phyloP scores from a whole-genome alignment of 129 eudicot species.

The Silybum marianum region DNA sequence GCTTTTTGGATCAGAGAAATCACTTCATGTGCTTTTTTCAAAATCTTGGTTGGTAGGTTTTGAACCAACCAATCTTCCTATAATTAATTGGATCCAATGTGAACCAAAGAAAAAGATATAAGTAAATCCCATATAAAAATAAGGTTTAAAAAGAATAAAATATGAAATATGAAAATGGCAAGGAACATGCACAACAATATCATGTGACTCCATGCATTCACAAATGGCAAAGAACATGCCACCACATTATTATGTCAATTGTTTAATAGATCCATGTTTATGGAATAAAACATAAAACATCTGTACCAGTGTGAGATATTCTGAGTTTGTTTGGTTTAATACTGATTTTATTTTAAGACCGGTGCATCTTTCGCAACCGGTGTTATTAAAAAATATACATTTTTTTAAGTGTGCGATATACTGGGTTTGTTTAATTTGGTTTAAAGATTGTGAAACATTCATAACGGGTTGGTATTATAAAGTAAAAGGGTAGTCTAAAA shows the following conservation, averaged over 20 bases:
- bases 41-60: slow-evolving; percentile 34
- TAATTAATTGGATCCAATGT: slow-evolving; percentile 23
- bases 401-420: no score
- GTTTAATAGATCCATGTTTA: not conserved
- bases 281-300: not conserved
- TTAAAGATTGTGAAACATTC: no score
- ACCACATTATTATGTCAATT: not conserved
- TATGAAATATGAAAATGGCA: not conserved
- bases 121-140: not conserved
- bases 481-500: not conserved
- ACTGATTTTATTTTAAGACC: no score
- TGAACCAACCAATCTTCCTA: slow-evolving; percentile 25
- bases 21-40: slow-evolving; percentile 17
- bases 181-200: not conserved
- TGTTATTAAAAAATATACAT: no score
- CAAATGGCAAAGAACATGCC: slow-evolving; percentile 13
- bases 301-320: no score
- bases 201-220: not conserved
- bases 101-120: not conserved
- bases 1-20: slow-evolving; percentile 21
- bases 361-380: no score
- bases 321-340: not conserved
- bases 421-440: no score
- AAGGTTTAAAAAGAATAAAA: not conserved
- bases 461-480: not conserved